Base-by-base conservation (phyloP, 2,329 filamentous ascomycete genomes). In the Fusarium sp. region DNA sequence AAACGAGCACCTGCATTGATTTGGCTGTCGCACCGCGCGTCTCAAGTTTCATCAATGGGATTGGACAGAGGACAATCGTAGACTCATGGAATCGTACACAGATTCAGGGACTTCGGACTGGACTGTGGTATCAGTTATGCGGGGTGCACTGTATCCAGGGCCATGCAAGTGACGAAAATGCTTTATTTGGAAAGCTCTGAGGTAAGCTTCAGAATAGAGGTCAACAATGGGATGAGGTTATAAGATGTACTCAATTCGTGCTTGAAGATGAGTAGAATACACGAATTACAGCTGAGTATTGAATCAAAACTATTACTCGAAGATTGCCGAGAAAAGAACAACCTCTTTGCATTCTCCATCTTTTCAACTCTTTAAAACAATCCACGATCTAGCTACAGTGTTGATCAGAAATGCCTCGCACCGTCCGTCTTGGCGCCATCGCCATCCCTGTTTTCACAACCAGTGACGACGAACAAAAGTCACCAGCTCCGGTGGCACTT, bases 361-460 rank as follows among this genome's bases (percentile, higher is more conserved):
- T 44, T 42, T 44, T 52, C 47, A 62, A 56, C 33, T 54, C 67
- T 33, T 53, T 44, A 56, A 47, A 58, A 49, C 39, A 47, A 44
- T 45, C 53, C 59, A 68, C 53, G 62, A 62, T 59, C 55, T 57
- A 57, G 61, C 35, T 33, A 77, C 75, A 63, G 75, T 77, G 67
- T 56, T 68, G 68, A 74, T 74, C 64, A 38, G 15, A 53, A n/a
- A 58, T 33, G 33, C 53, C 59, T 67, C 65, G 56, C 72, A 77
- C 75, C 10, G 75, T 70, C 12, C 47, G 36, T 52, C 71, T 75
- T 76, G 74, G 75, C 75, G 73, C 69, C 75, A 71, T 69, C 50
- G 36, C 56, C 33, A 77, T 77, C 75, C 75, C 71, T 77, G 75
- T 77, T 77, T 77, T 76, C 66, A 55, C 59, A 62, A 58, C 47